phyloP scores from a whole-genome alignment of 805 yeast genomes.

The Zygotorulaspora chibaensis region DNA sequence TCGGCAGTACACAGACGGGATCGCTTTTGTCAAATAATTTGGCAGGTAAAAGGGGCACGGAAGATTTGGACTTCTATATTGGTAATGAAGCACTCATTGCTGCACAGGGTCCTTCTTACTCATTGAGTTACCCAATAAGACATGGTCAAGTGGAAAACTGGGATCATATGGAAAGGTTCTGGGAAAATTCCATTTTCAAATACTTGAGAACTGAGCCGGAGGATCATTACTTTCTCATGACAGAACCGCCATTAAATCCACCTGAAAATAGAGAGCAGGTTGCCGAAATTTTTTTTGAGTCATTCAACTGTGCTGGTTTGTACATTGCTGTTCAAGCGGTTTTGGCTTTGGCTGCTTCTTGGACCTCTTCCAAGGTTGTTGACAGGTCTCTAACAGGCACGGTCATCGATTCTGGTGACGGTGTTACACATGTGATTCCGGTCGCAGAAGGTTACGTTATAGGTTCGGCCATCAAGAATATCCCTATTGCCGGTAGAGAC shows the following conservation, averaged over 20 bases:
- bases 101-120: slow-evolving; percentile 86
- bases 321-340: slow-evolving; percentile 99
- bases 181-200: slow-evolving; percentile 97
- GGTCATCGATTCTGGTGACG: slow-evolving; percentile 97
- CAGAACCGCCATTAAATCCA: slow-evolving; percentile 99
- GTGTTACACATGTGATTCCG: slow-evolving; percentile 98
- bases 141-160: slow-evolving; percentile 98
- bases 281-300: slow-evolving; percentile 98
- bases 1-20: slow-evolving; percentile 26
- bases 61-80: slow-evolving; percentile 88
- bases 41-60: slow-evolving; percentile 79
- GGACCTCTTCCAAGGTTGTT: slow-evolving; percentile 94
- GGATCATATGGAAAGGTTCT: slow-evolving; percentile 99
- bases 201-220: slow-evolving; percentile 97
- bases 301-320: slow-evolving; percentile 97
- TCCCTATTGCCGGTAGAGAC: slow-evolving; percentile 98
- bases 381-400: slow-evolving; percentile 97
- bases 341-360: slow-evolving; percentile 94
- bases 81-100: slow-evolving; percentile 94
- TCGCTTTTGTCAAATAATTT: slow-evolving; percentile 38
- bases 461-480: slow-evolving; percentile 94
- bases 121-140: slow-evolving; percentile 85
- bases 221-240: slow-evolving; percentile 89
- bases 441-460: slow-evolving; percentile 99
- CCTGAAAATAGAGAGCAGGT: slow-evolving; percentile 98